Percentiles rank a stretch among this genome's conserved stretches.
Evolutionary conservation across 805 yeast species (phyloP).

Genomic region (Candida ficus): DNA sequence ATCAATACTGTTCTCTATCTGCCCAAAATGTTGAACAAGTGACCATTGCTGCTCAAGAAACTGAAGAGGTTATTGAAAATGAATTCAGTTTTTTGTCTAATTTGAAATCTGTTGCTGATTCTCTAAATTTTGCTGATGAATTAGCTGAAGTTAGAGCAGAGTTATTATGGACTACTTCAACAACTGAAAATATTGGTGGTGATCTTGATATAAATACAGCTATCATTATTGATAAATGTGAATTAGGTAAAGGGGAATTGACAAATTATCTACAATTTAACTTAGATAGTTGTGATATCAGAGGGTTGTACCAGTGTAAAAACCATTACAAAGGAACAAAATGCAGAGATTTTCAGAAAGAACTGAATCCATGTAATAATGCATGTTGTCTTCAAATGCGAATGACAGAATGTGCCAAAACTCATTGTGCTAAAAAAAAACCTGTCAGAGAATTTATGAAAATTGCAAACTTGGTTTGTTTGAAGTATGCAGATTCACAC

Average conservation of each 20-base stretch:
- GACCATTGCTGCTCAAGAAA: background rate
- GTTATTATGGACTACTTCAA: conserved; percentile 12
- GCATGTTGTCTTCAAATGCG: conserved; percentile 24
- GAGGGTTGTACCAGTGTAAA: conserved; percentile 21
- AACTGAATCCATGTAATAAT: conserved; percentile 17
- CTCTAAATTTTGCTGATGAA: conserved; percentile 10
- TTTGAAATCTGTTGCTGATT: conserved; percentile 12
- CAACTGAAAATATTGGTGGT: background rate
- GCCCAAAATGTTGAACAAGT: background rate
- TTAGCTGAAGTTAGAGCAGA: conserved; percentile 15
- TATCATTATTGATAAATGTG: conserved; percentile 20
- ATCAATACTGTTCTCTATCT: conserved; percentile 1
- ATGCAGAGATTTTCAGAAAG: conserved; percentile 13
- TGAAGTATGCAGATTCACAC: conserved; percentile 22
- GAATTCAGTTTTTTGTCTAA: conserved; percentile 10
- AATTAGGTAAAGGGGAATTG: conserved; percentile 12
- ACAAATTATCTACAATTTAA: conserved; percentile 13
- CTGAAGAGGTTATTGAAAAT: conserved; percentile 11
- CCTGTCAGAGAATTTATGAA: conserved; percentile 14
- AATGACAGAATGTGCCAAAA: conserved; percentile 22
- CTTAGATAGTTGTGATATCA: conserved; percentile 23
- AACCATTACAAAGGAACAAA: conserved; percentile 15
- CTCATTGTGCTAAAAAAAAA: conserved; percentile 16
- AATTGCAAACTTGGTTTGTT: conserved; percentile 20
- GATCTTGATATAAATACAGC: conserved; percentile 6